Percentiles rank a stretch among this genome's conserved stretches.
phyloP scores from a whole-genome alignment of 1,284 basidiomycete species.

The Leccinum subspadiceum region DNA sequence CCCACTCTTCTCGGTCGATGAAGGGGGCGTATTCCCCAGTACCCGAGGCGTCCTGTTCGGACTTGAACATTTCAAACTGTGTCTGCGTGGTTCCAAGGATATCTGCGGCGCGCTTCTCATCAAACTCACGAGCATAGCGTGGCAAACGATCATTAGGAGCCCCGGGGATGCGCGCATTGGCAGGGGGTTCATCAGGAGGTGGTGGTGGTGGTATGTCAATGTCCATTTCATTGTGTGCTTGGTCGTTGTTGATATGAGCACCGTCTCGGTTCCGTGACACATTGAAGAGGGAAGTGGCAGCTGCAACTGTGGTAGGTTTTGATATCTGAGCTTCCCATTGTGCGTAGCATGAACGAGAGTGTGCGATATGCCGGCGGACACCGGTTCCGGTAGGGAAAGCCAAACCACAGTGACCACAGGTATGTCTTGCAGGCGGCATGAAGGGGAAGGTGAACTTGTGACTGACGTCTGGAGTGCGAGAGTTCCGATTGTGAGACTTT shows the following conservation, averaged over 20 bases:
- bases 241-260: background rate
- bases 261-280: background rate
- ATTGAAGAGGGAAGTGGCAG: background rate
- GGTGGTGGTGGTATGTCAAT: background rate
- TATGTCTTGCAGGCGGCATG: background rate
- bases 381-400: background rate
- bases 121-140: background rate
- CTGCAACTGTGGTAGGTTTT: background rate
- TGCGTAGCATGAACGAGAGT: background rate
- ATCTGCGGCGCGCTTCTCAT: background rate
- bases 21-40: background rate
- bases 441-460: background rate
- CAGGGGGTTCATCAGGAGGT: background rate
- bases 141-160: background rate
- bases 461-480: too few relatives aligned
- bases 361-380: conserved; percentile 2
- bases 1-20: background rate
- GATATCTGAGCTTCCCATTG: background rate
- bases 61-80: background rate
- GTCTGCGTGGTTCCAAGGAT: background rate
- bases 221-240: background rate
- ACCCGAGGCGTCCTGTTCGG: background rate
- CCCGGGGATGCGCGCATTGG: background rate
- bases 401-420: background rate
- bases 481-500: too few relatives aligned